Evolutionary conservation across 805 yeast species (phyloP).

Genomic region (Pichia membranifaciens): DNA sequence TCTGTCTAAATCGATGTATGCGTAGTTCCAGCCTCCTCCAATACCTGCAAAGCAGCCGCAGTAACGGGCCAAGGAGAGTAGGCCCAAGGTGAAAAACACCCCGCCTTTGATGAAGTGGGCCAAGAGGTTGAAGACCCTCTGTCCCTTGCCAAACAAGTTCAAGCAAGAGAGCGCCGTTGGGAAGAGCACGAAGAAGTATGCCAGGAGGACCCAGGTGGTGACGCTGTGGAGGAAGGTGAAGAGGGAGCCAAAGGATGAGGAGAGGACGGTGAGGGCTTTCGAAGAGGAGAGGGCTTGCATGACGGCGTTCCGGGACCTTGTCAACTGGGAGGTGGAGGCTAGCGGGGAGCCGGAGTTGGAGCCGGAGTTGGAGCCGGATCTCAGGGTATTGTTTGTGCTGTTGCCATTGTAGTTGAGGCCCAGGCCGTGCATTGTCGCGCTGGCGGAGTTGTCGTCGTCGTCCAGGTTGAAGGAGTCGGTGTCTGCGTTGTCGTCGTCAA

Average conservation of each 20-base stretch:
- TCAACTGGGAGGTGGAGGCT: background rate
- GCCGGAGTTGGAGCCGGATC: background rate
- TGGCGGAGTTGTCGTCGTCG: background rate
- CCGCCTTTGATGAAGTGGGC: slow-evolving; percentile 98
- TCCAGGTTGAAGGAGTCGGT: slow-evolving; percentile 26
- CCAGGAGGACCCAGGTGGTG: slow-evolving; percentile 60
- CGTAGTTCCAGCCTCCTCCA: slow-evolving; percentile 90
- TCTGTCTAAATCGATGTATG: slow-evolving; percentile 24
- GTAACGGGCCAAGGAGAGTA: slow-evolving; percentile 77
- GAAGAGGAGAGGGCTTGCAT: slow-evolving; percentile 30
- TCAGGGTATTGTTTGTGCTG: too few species aligned
- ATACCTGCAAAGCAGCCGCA: slow-evolving; percentile 69
- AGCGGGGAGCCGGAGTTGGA: background rate
- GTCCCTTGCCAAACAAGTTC: slow-evolving; percentile 61
- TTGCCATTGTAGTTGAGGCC: too few species aligned
- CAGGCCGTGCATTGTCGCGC: too few species aligned
- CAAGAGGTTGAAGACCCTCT: slow-evolving; percentile 66
- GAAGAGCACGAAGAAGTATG: slow-evolving; percentile 52
- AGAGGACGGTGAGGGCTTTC: background rate
- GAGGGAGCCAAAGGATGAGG: slow-evolving; percentile 20
- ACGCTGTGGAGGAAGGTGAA: slow-evolving; percentile 40
- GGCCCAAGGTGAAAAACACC: slow-evolving; percentile 71
- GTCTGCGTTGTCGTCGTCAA: slow-evolving; percentile 15
- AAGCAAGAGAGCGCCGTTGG: slow-evolving; percentile 59
- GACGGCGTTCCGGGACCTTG: slow-evolving; percentile 26